These are phyloP conservation scores for Spinacia oleracea DNA, from an alignment of 179 eudicot species.

Conservation along the genomic window DNA sequence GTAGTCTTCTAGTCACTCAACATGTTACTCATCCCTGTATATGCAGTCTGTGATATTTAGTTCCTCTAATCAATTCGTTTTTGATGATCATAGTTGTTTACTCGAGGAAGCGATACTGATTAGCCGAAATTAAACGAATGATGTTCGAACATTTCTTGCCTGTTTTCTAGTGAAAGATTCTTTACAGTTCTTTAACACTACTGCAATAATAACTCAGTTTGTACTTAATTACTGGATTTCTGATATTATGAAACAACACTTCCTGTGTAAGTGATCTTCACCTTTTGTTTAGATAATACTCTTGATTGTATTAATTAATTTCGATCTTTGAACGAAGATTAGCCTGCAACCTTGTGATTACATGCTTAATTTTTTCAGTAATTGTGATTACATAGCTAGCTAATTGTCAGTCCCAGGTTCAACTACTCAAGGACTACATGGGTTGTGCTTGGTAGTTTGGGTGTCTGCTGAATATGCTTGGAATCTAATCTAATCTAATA, in stretches of 20 bases:
- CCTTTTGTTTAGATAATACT: background rate
- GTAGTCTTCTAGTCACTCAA: conserved; percentile 22
- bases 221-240: background rate
- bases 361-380: too few species aligned
- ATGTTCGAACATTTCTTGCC: background rate
- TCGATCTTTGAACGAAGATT: background rate
- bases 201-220: background rate
- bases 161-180: background rate
- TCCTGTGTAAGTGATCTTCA: background rate
- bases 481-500: too few species aligned
- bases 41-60: conserved; percentile 28
- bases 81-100: conserved; percentile 14
- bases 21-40: conserved; percentile 32
- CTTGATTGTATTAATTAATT: background rate
- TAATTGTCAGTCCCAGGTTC: background rate
- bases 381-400: too few species aligned
- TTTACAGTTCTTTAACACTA: background rate
- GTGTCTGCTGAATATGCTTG: too few species aligned
- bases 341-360: background rate
- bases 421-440: background rate
- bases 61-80: conserved; percentile 15
- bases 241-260: background rate
- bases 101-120: conserved; percentile 4
- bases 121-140: background rate
- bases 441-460: too few species aligned